These are phyloP conservation scores for Aspergillus baeticus DNA, from an alignment of 495 filamentous ascomycete species.

Conservation along the genomic window DNA sequence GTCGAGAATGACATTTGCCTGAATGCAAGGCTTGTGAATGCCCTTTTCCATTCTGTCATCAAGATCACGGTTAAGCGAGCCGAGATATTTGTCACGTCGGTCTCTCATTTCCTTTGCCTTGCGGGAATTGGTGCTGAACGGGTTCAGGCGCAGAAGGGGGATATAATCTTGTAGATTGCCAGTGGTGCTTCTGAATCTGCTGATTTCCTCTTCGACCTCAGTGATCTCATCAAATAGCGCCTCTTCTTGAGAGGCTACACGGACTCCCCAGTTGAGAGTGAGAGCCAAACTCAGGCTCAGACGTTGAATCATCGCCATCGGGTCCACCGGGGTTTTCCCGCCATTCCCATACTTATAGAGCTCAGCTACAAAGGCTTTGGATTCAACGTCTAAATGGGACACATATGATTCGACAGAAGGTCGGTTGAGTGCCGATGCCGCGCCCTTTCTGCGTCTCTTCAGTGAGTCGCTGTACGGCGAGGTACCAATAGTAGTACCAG, in stretches of 20 bases:
- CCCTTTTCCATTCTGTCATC: slow-evolving; percentile 59
- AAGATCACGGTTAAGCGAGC: slow-evolving; percentile 48
- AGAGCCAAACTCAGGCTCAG: slow-evolving; percentile 55
- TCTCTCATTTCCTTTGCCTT: slow-evolving; percentile 58
- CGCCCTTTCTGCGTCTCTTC: slow-evolving; percentile 63
- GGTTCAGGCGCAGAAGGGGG: slow-evolving; percentile 57
- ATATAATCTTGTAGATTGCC: slow-evolving; percentile 67
- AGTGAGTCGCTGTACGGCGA: slow-evolving; percentile 61
- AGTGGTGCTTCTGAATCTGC: slow-evolving; percentile 57
- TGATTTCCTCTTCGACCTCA: slow-evolving; percentile 59
- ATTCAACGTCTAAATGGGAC: slow-evolving; percentile 59
- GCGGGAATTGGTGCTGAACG: slow-evolving; percentile 48
- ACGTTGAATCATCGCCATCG: slow-evolving; percentile 61
- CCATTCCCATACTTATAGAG: slow-evolving; percentile 52
- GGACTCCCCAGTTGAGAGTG: slow-evolving; percentile 63
- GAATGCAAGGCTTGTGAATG: slow-evolving; percentile 60
- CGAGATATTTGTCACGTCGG: slow-evolving; percentile 59
- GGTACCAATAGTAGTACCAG: slow-evolving; percentile 66
- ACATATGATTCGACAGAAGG: slow-evolving; percentile 61
- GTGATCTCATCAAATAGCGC: slow-evolving; percentile 62
- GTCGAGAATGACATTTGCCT: slow-evolving; percentile 62
- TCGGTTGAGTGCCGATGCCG: slow-evolving; percentile 61
- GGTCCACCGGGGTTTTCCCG: slow-evolving; percentile 54
- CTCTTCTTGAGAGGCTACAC: slow-evolving; percentile 56
- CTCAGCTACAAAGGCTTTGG: slow-evolving; percentile 58